phyloP scores from a whole-genome alignment of 139 green algal species.

The Closterium sp. region DNA sequence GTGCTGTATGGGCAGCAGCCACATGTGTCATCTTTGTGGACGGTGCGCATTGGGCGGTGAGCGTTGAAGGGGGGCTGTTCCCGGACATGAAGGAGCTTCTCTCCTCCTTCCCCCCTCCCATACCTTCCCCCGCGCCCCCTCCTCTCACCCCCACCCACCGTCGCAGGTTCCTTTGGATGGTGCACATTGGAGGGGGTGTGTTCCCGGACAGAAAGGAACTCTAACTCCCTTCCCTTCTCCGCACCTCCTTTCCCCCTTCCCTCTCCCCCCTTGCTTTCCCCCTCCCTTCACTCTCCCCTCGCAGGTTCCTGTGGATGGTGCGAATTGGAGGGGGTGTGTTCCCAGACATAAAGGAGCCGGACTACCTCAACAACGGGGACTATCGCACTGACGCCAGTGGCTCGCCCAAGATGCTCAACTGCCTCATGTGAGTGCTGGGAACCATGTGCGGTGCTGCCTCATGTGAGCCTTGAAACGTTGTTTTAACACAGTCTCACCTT shows the following conservation, averaged over 20 bases:
- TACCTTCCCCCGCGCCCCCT: not conserved
- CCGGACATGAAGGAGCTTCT: too few relatives aligned
- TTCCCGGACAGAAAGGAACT: conserved; percentile 69
- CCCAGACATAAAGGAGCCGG: conserved; percentile 70
- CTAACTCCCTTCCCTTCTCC: too few relatives aligned
- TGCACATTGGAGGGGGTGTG: conserved; percentile 56
- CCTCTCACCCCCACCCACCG: not conserved
- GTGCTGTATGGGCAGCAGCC: too few relatives aligned
- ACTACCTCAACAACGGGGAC: conserved; percentile 77
- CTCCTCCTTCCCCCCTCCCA: not conserved
- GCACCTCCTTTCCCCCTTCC: too few relatives aligned
- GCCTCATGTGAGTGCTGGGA: conserved; percentile 52
- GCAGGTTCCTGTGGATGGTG: conserved; percentile 57
- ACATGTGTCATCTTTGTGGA: too few relatives aligned
- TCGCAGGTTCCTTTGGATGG: conserved; percentile 55
- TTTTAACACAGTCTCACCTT: too few relatives aligned
- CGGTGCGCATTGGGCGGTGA: too few relatives aligned
- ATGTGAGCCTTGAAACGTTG: too few relatives aligned
- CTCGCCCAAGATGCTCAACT: conserved; percentile 41
- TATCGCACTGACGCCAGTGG: conserved; percentile 79
- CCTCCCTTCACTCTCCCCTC: too few relatives aligned
- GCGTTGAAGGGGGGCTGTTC: too few relatives aligned
- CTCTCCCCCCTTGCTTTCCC: too few relatives aligned
- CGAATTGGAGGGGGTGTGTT: conserved; percentile 56
- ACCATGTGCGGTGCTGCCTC: too few relatives aligned